Base-by-base conservation (phyloP, 768 basidiomycete species). In the Mycena chlorophos region DNA sequence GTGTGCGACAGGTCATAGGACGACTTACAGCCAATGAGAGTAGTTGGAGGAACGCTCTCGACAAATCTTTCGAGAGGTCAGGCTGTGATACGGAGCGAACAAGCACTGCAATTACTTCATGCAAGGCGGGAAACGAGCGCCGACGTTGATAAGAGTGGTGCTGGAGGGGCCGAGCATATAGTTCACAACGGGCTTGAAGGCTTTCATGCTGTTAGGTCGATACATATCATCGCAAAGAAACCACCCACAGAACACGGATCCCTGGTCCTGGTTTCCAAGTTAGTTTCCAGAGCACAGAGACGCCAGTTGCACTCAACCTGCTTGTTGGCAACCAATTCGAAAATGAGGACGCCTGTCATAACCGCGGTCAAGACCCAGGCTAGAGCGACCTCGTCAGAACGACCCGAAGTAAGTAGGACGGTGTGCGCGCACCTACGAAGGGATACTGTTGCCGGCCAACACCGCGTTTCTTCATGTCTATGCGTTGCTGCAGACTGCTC, bases 51-150 rank as follows among this genome's bases (percentile, higher is more conserved):
- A 12, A 46, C 22, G 23, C 6, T 4, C 13, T 23, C 45, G 6
- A 27, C 12, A 5, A 5, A 13, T 34, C 31, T 34, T 34, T 34
- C 10, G 17, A 34, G 8, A 8, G 10, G 31, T 8, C 31, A 17
- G 31, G 8, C 31, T 17, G 31, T 17, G 17, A 34, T 34, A 17
- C 31, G 31, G 31, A 17, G 8, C 10, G 31, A 8, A 17, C 31
- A 91, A 70, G 10, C 71, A 78, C 27, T 71, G 61, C 5, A 94
- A 84, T 4, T 69, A 62, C 67, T 93, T 94, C 90, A 95, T 95
- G 63, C 94, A 96, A 0, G 94, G 89, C 14, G 91, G 90, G 67
- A 94, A 97, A 25, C 96, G 89, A 22, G 96, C 94, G 2, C 95
- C 95, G 49, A 92, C 74, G 63, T 88, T 83, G 55, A 98, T 91